Conservation (phyloP, 352 stramenopile species). For the Globisporangium spiculum region DNA sequence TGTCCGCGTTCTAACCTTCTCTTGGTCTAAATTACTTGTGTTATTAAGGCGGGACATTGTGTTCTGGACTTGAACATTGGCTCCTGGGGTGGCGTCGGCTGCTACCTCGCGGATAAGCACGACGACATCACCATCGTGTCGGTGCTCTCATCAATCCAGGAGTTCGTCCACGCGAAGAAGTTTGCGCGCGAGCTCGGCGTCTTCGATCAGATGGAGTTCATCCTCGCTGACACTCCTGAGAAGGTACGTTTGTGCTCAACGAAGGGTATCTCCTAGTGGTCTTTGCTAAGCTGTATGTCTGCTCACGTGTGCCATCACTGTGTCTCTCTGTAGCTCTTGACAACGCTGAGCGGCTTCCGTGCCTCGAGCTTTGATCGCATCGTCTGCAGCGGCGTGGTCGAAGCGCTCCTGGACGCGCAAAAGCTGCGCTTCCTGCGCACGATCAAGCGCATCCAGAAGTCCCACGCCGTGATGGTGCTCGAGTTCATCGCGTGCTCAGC, state of each 20-base stretch:
- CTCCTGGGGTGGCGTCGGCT: constrained; percentile 76
- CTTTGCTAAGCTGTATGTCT: neutral
- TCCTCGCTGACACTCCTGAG: constrained; percentile 56
- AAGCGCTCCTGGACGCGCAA: constrained; percentile 43
- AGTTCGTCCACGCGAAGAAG: constrained; percentile 52
- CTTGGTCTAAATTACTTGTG: neutral
- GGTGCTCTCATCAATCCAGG: constrained; percentile 53
- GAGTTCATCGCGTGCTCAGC: constrained; percentile 69
- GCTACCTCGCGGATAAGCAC: constrained; percentile 65
- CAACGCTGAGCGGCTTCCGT: constrained; percentile 47
- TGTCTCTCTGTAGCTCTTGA: constrained; percentile 38
- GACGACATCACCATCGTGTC: constrained; percentile 45
- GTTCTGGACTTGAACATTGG: constrained; percentile 84
- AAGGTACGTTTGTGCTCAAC: constrained; percentile 27
- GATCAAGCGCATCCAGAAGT: constrained; percentile 57
- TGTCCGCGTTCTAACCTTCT: neutral
- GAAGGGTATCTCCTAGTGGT: neutral
- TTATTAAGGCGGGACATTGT: constrained; percentile 40
- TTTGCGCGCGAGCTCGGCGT: constrained; percentile 62
- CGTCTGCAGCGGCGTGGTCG: constrained; percentile 50
- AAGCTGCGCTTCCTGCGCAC: constrained; percentile 55
- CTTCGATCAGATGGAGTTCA: constrained; percentile 65
- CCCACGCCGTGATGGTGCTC: constrained; percentile 51
- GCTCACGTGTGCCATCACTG: neutral
- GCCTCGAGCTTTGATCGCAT: constrained; percentile 71